Base-by-base conservation (phyloP, 2,329 filamentous ascomycete species). In the Scytalidium lignicola region DNA sequence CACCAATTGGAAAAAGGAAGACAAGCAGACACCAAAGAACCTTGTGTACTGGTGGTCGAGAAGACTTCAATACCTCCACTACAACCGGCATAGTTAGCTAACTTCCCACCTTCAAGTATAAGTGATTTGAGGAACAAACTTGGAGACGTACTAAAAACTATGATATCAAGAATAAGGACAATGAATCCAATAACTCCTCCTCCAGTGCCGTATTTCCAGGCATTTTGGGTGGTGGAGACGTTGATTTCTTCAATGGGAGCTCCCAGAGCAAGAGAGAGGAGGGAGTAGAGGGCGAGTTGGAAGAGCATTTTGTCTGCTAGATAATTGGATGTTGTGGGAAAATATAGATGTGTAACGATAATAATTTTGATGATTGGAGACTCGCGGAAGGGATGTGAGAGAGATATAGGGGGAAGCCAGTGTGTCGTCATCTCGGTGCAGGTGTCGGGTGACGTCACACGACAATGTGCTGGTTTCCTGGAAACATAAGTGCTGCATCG, bases 11-110 rank as follows among this genome's bases (percentile, higher is more conserved):
- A 69, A 85, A 83, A 53, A 85, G 65, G 70, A 85, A 84, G 59
- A 85, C 79, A 41, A 82, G 68, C 1, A 84, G 68, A 44, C 73
- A 78, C 82, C 82, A 85, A 23, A 83, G 67, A 2, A 85, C 63
- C 69, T 85, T 85, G 65, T 75, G 69, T 18, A 68, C 63, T 18
- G 74, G 67, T 3, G 80, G 73, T 51, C 81, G 80, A 65, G 76
- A 82, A 39, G 80, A 84, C 65, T 83, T 79, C 50, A 85, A 67
- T 55, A 85, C 76, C 67, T 85, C 82, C 58, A 84, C 81, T 85
- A 55, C 18, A 54, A 21, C 22, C 20, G n/a, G n/a, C n/a, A n/a
- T n/a, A n/a, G n/a, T n/a, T n/a, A n/a, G n/a, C n/a, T n/a, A n/a
- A n/a, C n/a, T n/a, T n/a, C n/a, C n/a, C n/a, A n/a, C n/a, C n/a